Base-by-base conservation (phyloP, 2,329 filamentous ascomycete genomes). In the Alternaria gaisen region DNA sequence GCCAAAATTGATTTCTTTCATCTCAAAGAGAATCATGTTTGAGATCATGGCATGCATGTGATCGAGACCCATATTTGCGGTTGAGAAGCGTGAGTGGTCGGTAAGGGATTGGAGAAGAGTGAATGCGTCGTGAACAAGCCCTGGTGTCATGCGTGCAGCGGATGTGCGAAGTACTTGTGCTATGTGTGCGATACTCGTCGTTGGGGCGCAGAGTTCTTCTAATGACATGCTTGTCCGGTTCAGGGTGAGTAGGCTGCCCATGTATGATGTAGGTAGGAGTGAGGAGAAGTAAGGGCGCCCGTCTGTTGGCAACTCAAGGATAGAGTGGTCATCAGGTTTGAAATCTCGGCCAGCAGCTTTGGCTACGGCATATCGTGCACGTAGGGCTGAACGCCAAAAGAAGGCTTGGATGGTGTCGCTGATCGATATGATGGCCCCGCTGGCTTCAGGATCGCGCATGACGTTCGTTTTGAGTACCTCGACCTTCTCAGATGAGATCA, bases 391-490 rank as follows among this genome's bases (percentile, higher is more conserved):
- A 0, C 78, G 74, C 80, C 80, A 81, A 59, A 80, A 74, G 50
- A 81, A 78, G 0, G 80, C 80, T 60, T 81, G 77, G 2, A 81
- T 64, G 9, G 80, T 78, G 43, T 81, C 80, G 57, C 73, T 80
- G 24, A 78, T 64, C 0, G 79, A 80, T 0, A 72, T 65, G 16
- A 61, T 61, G 7, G 64, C 55, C 0, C 68, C 68, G 22, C 75
- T 72, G 3, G 71, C 64, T 11, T 54, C 61, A 5, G 52, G 63
- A 38, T 76, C 71, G 0, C 61, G 59, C 0, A 71, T 12, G 0
- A 77, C 72, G 2, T 79, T 68, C 11, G 73, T 59, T 54, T 79
- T 77, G 34, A 80, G 58, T 42, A 59, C 36, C 26, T 69, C 55
- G 12, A 72, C 20, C 1, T 72, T 79, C 4, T 76, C 72, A 8